Conservation (phyloP, 768 basidiomycete genomes). For the Strobilomyces echinocephalus region DNA sequence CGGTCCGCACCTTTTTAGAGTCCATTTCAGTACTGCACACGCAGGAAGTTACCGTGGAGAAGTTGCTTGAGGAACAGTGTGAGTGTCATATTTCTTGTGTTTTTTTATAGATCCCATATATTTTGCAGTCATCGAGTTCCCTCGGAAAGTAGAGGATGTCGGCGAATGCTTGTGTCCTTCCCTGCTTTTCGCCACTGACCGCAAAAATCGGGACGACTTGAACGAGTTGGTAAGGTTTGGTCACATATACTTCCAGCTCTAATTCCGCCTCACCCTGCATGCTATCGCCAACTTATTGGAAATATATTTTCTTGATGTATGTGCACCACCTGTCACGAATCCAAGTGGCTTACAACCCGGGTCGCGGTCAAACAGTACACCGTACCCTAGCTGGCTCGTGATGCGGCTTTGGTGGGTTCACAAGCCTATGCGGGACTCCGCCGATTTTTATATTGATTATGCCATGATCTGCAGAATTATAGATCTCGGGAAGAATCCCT, state of each 20-base stretch:
- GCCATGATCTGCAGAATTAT: too few relatives aligned
- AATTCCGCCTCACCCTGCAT: not conserved
- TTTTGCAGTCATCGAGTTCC: not conserved
- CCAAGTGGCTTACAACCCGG: not conserved
- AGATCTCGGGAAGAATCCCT: too few relatives aligned
- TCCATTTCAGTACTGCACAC: not conserved
- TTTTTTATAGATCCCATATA: not conserved
- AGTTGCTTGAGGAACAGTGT: not conserved
- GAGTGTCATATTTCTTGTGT: not conserved
- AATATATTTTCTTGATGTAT: not conserved
- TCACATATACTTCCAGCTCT: not conserved
- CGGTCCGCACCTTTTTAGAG: not conserved
- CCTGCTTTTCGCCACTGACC: not conserved
- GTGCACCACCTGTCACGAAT: not conserved
- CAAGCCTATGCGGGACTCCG: not conserved
- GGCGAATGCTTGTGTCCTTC: not conserved
- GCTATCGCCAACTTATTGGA: too few relatives aligned
- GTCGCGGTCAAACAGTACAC: not conserved
- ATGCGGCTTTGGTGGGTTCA: not conserved
- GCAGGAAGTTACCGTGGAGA: not conserved
- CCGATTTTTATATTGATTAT: not conserved
- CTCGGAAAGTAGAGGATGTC: not conserved
- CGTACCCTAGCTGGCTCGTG: not conserved
- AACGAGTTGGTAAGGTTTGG: not conserved
- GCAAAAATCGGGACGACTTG: not conserved